Evolutionary conservation across 352 stramenopile genomes (phyloP).

Genomic region (Pythium pectinolyticum): DNA sequence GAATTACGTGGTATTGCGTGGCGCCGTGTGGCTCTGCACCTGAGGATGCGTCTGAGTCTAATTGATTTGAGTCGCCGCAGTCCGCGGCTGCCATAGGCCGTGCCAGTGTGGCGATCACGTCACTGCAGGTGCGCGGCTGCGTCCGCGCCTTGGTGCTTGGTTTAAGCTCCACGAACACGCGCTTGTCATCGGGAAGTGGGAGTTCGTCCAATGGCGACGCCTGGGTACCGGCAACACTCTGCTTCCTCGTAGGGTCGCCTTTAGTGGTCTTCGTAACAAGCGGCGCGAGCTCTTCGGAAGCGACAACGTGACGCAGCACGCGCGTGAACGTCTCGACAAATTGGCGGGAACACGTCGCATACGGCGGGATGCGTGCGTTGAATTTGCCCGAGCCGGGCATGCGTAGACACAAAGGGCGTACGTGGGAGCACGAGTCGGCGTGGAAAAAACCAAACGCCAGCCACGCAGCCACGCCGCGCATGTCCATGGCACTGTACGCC

Average conservation of each 20-base stretch:
- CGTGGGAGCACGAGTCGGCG: conserved; percentile 1
- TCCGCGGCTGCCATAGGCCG: conserved; percentile 5
- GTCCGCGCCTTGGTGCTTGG: conserved; percentile 15
- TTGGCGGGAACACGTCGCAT: conserved; percentile 8
- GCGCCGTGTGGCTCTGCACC: background rate
- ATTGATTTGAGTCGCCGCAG: background rate
- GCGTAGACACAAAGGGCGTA: conserved; percentile 8
- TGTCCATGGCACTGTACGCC: conserved; percentile 1
- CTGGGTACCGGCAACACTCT: too few species aligned
- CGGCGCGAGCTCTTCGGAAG: conserved; percentile 19
- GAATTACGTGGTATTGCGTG: conserved; percentile 12
- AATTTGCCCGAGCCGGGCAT: conserved; percentile 14
- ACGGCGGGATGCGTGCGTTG: background rate
- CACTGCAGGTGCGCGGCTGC: conserved; percentile 9
- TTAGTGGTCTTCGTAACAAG: conserved; percentile 9
- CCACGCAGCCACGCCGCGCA: conserved; percentile 12
- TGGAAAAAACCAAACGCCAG: conserved; percentile 23
- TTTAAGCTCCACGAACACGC: conserved; percentile 10
- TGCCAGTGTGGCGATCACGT: background rate
- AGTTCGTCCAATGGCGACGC: conserved; percentile 6
- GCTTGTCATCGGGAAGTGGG: background rate
- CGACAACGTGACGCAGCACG: conserved; percentile 5
- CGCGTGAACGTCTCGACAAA: conserved; percentile 21
- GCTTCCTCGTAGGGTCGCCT: too few species aligned
- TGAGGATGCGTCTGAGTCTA: background rate